Percentiles rank a stretch among this genome's conserved stretches.
Evolutionary conservation across 306 rosid genomes (phyloP).

Genomic region (Abrus pulchellus): DNA sequence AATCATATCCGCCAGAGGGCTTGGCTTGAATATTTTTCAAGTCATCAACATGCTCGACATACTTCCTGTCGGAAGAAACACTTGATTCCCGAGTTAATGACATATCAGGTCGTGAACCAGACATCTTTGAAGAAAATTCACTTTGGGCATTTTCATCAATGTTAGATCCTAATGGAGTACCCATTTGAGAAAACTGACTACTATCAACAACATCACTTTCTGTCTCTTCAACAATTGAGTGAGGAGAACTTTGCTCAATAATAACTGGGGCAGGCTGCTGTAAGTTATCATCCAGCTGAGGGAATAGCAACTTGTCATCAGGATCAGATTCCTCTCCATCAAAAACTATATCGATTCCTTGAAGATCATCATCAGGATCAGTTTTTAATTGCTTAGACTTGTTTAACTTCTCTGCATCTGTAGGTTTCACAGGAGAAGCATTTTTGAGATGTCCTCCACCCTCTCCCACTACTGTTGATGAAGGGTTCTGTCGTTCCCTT

Average conservation of each 20-base stretch:
- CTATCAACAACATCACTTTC: conserved; percentile 81
- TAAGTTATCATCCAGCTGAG: conserved; percentile 86
- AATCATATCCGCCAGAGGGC: conserved; percentile 72
- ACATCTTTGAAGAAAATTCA: conserved; percentile 94
- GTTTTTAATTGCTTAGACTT: conserved; percentile 84
- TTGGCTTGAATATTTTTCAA: conserved; percentile 61
- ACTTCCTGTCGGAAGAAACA: conserved; percentile 88
- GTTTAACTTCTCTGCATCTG: conserved; percentile 73
- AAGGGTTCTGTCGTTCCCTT: conserved; percentile 96
- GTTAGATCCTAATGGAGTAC: conserved; percentile 71
- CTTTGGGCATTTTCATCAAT: conserved; percentile 81
- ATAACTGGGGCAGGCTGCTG: conserved; percentile 82
- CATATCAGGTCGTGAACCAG: conserved; percentile 81
- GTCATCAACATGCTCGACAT: conserved; percentile 84
- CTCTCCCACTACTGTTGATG: conserved; percentile 78
- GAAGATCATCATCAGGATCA: conserved; percentile 94
- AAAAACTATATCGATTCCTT: conserved; percentile 95
- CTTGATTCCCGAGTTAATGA: conserved; percentile 84
- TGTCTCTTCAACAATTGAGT: conserved; percentile 95
- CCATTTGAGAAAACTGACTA: conserved; percentile 74
- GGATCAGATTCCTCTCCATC: conserved; percentile 94
- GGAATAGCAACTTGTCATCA: conserved; percentile 93
- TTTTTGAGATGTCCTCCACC: conserved; percentile 67
- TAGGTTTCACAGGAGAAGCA: conserved; percentile 61
- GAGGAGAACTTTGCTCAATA: conserved; percentile 90